Conservation (phyloP, 306 rosid genomes). For the Corylus americana region DNA sequence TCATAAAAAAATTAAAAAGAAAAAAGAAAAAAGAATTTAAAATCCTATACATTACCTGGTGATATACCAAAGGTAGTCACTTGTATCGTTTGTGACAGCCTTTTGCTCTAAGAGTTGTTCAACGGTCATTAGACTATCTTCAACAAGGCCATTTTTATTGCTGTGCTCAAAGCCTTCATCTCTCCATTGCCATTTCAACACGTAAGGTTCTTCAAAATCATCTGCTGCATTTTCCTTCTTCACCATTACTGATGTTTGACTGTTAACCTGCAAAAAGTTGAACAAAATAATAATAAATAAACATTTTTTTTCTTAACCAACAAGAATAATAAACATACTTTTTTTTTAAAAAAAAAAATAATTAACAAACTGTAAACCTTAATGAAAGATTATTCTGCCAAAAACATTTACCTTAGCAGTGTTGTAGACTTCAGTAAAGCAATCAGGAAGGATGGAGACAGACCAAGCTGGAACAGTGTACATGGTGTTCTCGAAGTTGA, state of each 20-base stretch:
- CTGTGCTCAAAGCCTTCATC: constrained; percentile 9
- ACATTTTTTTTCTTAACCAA: too few species aligned
- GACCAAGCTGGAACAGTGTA: constrained; percentile 43
- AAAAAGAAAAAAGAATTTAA: too few species aligned
- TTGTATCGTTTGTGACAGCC: constrained; percentile 32
- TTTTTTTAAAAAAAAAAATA: too few species aligned
- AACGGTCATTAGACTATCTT: background rate
- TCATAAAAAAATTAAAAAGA: too few species aligned
- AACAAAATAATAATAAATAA: background rate
- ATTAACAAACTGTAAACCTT: too few species aligned
- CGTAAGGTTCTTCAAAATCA: background rate
- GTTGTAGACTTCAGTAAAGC: constrained; percentile 34
- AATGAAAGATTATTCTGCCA: too few species aligned
- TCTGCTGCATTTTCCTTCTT: background rate
- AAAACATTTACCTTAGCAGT: constrained; percentile 35
- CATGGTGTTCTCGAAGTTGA: constrained; percentile 12
- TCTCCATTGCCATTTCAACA: constrained; percentile 35
- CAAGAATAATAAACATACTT: too few species aligned
- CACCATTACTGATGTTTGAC: constrained; percentile 29
- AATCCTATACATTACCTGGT: constrained; percentile 19
- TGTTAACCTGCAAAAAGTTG: constrained; percentile 22
- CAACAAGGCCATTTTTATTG: background rate
- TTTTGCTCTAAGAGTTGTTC: constrained; percentile 34
- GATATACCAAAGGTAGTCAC: constrained; percentile 42
- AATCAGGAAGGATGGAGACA: constrained; percentile 31